These are phyloP conservation scores for Penicillium macrosclerotiorum DNA, from an alignment of 495 filamentous ascomycete genomes.

Conservation along the genomic window DNA sequence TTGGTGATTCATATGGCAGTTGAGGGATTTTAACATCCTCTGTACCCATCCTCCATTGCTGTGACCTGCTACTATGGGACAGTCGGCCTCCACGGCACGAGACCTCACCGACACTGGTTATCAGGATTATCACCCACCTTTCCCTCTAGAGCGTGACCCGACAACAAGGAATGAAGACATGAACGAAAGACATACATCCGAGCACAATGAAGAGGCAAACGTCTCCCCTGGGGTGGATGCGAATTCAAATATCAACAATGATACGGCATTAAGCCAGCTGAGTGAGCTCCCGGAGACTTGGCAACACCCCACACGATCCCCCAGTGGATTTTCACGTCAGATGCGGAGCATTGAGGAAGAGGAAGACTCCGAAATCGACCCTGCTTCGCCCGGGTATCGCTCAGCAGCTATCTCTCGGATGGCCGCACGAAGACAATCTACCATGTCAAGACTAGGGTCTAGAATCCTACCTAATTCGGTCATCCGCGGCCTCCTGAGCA, in stretches of 20 bases:
- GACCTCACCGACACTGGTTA: slow-evolving; percentile 30
- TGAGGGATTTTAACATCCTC: slow-evolving; percentile 25
- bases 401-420: slow-evolving; percentile 39
- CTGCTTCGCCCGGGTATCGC: slow-evolving; percentile 29
- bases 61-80: slow-evolving; percentile 47
- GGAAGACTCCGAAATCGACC: slow-evolving; percentile 22
- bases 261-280: slow-evolving; percentile 8
- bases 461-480: slow-evolving; percentile 50
- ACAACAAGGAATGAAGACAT: slow-evolving; percentile 41
- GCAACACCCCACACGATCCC: slow-evolving; percentile 20
- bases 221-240: slow-evolving; percentile 20
- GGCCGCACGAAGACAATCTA: slow-evolving; percentile 48
- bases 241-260: slow-evolving; percentile 15
- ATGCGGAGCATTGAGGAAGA: slow-evolving; percentile 41
- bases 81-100: slow-evolving; percentile 46
- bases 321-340: slow-evolving; percentile 18
- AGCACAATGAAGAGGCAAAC: slow-evolving; percentile 26
- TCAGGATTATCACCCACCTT: slow-evolving; percentile 19
- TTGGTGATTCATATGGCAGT: slow-evolving; percentile 32
- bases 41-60: slow-evolving; percentile 11
- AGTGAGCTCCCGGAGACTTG: slow-evolving; percentile 15
- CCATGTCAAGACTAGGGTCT: slow-evolving; percentile 51
- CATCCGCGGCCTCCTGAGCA: slow-evolving; percentile 42
- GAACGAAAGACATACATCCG: slow-evolving; percentile 33
- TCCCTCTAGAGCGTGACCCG: slow-evolving; percentile 22